Conservation (phyloP, 495 filamentous ascomycete species). For the Rostrohypoxylon terebratum region DNA sequence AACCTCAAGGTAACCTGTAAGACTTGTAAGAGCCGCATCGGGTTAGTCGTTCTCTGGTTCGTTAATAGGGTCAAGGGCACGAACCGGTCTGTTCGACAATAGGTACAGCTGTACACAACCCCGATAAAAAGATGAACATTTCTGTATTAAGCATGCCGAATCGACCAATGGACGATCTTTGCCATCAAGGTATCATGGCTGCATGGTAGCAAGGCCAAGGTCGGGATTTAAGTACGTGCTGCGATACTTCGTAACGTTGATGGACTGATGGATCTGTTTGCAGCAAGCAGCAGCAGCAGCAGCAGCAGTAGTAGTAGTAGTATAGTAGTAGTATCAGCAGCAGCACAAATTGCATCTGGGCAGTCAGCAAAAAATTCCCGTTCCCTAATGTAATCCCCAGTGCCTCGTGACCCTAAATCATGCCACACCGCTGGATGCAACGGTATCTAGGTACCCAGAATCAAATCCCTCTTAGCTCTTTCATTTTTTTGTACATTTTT, state of each 20-base stretch:
- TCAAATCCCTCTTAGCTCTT: slow-evolving; percentile 29
- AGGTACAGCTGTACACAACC: slow-evolving; percentile 29
- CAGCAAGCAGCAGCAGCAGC: background rate
- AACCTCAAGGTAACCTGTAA: background rate
- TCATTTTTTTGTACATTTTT: slow-evolving; percentile 13
- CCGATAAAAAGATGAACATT: slow-evolving; percentile 18
- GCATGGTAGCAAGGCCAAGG: background rate
- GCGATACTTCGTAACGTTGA: background rate
- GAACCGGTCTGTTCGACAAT: slow-evolving; percentile 9
- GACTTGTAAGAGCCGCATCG: slow-evolving; percentile 14
- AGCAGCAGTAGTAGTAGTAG: too few relatives aligned
- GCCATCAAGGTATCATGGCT: slow-evolving; percentile 27
- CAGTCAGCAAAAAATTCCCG: slow-evolving; percentile 39
- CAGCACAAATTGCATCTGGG: slow-evolving; percentile 27
- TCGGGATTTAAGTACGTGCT: slow-evolving; percentile 17
- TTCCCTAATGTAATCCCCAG: slow-evolving; percentile 34
- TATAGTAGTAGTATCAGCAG: too few relatives aligned
- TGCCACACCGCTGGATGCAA: slow-evolving; percentile 47
- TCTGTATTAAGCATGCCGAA: slow-evolving; percentile 6
- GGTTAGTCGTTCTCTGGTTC: slow-evolving; percentile 12
- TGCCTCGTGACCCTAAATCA: slow-evolving; percentile 48
- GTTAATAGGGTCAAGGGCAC: slow-evolving; percentile 3
- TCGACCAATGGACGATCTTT: slow-evolving; percentile 14
- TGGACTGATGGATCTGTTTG: slow-evolving; percentile 18
- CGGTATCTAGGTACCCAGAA: slow-evolving; percentile 48